Percentiles rank a stretch among this genome's conserved stretches.
phyloP scores from a whole-genome alignment of 257 asterid species.

The Primulina tabacum region DNA sequence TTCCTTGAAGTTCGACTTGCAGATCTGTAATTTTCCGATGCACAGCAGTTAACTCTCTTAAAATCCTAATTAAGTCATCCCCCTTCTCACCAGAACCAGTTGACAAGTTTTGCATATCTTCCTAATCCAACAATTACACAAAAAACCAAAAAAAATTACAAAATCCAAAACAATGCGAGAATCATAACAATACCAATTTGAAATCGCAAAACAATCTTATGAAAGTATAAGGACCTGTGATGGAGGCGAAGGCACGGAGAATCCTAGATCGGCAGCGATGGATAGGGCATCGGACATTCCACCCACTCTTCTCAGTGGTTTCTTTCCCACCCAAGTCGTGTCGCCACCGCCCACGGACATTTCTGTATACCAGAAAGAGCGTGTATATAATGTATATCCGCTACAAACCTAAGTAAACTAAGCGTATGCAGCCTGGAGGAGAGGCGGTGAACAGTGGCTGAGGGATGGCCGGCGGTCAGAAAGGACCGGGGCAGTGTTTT shows the following conservation, averaged over 20 bases:
- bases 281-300: constrained; percentile 97
- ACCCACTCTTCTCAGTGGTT: constrained; percentile 77
- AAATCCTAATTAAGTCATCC: constrained; percentile 82
- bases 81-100: constrained; percentile 57
- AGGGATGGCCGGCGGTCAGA: not conserved
- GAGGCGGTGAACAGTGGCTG: not conserved
- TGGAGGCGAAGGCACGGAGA: constrained; percentile 61
- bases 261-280: constrained; percentile 88
- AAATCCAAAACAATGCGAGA: constrained; percentile 7
- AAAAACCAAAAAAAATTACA: too few species aligned
- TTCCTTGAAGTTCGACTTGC: constrained; percentile 98
- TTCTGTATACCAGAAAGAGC: not conserved
- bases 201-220: not conserved
- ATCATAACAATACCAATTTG: constrained; percentile 4
- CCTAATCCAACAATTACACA: constrained; percentile 43
- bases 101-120: constrained; percentile 62
- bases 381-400: not conserved
- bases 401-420: too few species aligned
- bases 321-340: constrained; percentile 84
- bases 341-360: constrained; percentile 80
- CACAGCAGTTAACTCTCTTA: constrained; percentile 84
- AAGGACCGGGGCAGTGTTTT: not conserved
- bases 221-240: constrained; percentile 52
- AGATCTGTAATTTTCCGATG: constrained; percentile 92
- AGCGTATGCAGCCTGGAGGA: not conserved